Conservation (phyloP, 225 moss, liverwort and hornwort species). For the Antitrichia curtipendula region DNA sequence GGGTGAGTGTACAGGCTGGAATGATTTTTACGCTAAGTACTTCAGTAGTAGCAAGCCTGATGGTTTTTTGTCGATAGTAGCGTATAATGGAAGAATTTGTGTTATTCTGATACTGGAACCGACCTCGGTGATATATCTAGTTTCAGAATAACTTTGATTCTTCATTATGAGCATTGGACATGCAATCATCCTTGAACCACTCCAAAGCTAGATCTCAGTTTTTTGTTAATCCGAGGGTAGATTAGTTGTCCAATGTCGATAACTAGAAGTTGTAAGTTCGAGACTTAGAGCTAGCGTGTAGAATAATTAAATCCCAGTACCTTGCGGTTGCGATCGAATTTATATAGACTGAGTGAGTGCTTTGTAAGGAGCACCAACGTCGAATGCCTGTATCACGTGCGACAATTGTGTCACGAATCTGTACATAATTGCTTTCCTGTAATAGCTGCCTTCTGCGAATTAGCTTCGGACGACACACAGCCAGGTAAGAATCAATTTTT, state of each 20-base stretch:
- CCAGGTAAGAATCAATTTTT: background rate
- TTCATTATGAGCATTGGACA: constrained; percentile 4
- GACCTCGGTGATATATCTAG: background rate
- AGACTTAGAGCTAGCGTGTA: background rate
- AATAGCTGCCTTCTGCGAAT: background rate
- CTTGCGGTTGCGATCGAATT: background rate
- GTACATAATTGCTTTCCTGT: constrained; percentile 7
- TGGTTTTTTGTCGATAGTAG: background rate
- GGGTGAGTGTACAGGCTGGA: background rate
- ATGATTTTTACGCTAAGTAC: background rate
- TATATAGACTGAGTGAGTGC: background rate
- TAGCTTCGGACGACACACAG: background rate
- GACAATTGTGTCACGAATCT: background rate
- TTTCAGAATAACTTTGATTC: constrained; percentile 11
- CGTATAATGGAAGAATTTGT: constrained; percentile 6
- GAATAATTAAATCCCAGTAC: background rate
- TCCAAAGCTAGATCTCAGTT: background rate
- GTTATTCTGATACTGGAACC: constrained; percentile 15
- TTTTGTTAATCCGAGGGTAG: background rate
- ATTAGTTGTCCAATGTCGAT: background rate
- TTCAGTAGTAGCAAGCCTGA: background rate
- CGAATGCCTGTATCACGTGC: background rate
- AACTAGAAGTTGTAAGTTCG: background rate
- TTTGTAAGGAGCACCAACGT: background rate
- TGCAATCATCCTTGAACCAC: background rate